phyloP scores from a whole-genome alignment of 345 rosid genomes.

The Hibiscus trionum region DNA sequence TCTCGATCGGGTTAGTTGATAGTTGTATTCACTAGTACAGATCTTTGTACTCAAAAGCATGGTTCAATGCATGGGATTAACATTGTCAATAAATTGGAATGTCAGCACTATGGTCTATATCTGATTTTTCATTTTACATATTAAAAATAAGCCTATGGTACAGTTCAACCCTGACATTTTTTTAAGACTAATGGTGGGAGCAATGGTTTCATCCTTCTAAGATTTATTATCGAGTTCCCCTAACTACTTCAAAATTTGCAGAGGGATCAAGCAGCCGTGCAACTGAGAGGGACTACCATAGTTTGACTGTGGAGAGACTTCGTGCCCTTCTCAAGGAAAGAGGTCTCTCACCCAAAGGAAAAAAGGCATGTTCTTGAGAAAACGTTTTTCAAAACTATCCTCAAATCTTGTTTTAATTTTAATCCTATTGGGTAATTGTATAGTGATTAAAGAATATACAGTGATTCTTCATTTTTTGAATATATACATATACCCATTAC shows the following conservation, averaged over 20 bases:
- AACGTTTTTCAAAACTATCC: not conserved
- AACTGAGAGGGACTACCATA: conserved; percentile 52
- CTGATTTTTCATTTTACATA: not conserved
- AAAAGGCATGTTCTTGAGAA: conserved; percentile 46
- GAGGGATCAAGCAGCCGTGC: conserved; percentile 57
- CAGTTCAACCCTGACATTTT: not conserved
- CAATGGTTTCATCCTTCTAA: not conserved
- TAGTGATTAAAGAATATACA: no score
- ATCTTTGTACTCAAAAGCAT: not conserved
- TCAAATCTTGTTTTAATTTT: not conserved
- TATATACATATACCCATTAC: no score
- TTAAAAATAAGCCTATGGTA: not conserved
- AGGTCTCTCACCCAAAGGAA: conserved; percentile 71
- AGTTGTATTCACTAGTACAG: not conserved
- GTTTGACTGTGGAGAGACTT: conserved; percentile 77
- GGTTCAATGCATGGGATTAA: not conserved
- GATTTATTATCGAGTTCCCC: not conserved
- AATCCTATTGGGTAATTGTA: not conserved
- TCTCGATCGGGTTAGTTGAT: conserved; percentile 48
- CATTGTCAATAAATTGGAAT: not conserved
- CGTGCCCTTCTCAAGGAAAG: conserved; percentile 72
- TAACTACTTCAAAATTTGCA: conserved; percentile 16
- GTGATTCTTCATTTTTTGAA: no score
- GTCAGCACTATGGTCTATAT: not conserved
- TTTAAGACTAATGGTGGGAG: not conserved